phyloP scores from a whole-genome alignment of 352 stramenopile species.

The Phytophthora hibernalis region DNA sequence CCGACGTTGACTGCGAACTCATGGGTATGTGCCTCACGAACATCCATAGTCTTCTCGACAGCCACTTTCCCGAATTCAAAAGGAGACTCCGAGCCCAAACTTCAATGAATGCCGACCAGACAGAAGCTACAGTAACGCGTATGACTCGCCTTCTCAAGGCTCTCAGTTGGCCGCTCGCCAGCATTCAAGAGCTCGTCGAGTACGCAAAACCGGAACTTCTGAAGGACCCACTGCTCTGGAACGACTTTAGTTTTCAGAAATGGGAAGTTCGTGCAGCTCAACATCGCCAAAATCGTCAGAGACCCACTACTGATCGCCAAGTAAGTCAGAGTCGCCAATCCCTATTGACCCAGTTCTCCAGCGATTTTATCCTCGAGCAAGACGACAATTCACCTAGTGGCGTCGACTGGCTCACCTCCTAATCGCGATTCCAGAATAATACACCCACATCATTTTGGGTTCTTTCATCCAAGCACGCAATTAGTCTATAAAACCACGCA shows the following conservation, averaged over 20 bases:
- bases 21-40: slow-evolving; percentile 71
- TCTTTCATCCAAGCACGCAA: not conserved
- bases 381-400: slow-evolving; percentile 23
- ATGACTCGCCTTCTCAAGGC: slow-evolving; percentile 47
- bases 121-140: slow-evolving; percentile 15
- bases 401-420: slow-evolving; percentile 31
- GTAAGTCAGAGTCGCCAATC: not conserved
- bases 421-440: not conserved
- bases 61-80: slow-evolving; percentile 39
- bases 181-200: slow-evolving; percentile 39
- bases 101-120: slow-evolving; percentile 7
- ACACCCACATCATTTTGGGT: not conserved
- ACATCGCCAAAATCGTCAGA: not conserved
- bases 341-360: not conserved
- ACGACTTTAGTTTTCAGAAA: slow-evolving; percentile 48
- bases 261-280: slow-evolving; percentile 40
- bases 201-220: slow-evolving; percentile 25
- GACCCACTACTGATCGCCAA: not conserved
- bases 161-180: slow-evolving; percentile 52
- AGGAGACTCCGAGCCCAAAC: slow-evolving; percentile 10
- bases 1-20: slow-evolving; percentile 45
- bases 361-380: slow-evolving; percentile 27
- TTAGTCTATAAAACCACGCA: not conserved
- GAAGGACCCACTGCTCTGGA: slow-evolving; percentile 45
- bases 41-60: slow-evolving; percentile 67